These are phyloP conservation scores for Fusarium graminum DNA, from an alignment of 2,329 filamentous ascomycete genomes.

Conservation along the genomic window DNA sequence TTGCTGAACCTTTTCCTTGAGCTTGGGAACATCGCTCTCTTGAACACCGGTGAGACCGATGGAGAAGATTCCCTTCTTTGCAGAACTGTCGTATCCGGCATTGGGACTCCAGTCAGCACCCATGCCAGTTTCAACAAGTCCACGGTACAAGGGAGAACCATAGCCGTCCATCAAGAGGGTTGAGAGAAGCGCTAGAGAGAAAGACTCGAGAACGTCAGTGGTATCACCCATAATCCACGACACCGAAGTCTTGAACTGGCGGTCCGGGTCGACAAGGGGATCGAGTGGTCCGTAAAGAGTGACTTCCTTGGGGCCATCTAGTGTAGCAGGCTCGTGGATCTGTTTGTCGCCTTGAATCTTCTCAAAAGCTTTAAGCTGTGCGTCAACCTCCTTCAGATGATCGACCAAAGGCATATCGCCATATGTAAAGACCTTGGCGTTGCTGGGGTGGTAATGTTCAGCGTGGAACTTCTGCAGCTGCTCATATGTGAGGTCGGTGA, in stretches of 20 bases:
- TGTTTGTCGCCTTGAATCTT: constrained; percentile 77
- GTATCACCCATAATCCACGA: constrained; percentile 93
- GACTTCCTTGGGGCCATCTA: constrained; percentile 77
- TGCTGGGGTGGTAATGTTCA: constrained; percentile 96
- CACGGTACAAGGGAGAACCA: constrained; percentile 91
- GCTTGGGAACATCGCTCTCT: constrained; percentile 79
- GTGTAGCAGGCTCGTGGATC: constrained; percentile 80
- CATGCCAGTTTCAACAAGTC: constrained; percentile 88
- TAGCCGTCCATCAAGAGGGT: constrained; percentile 93
- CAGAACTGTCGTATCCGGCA: constrained; percentile 87
- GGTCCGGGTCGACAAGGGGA: constrained; percentile 84
- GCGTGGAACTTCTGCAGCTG: constrained; percentile 90
- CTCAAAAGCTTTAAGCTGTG: constrained; percentile 79
- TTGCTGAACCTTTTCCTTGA: constrained; percentile 79
- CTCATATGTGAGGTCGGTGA: constrained; percentile 93
- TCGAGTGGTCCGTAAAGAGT: constrained; percentile 86
- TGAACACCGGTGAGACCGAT: constrained; percentile 92
- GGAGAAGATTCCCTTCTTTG: constrained; percentile 84
- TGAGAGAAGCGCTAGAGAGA: constrained; percentile 84
- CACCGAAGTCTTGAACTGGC: constrained; percentile 92
- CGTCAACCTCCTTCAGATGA: constrained; percentile 83
- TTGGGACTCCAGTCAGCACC: constrained; percentile 96
- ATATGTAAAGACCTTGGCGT: constrained; percentile 95
- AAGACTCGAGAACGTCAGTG: constrained; percentile 86
- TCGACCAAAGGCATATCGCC: constrained; percentile 89